These are phyloP conservation scores for Sarocladiaceae sp. DNA, from an alignment of 2,329 filamentous ascomycete species.

Conservation along the genomic window DNA sequence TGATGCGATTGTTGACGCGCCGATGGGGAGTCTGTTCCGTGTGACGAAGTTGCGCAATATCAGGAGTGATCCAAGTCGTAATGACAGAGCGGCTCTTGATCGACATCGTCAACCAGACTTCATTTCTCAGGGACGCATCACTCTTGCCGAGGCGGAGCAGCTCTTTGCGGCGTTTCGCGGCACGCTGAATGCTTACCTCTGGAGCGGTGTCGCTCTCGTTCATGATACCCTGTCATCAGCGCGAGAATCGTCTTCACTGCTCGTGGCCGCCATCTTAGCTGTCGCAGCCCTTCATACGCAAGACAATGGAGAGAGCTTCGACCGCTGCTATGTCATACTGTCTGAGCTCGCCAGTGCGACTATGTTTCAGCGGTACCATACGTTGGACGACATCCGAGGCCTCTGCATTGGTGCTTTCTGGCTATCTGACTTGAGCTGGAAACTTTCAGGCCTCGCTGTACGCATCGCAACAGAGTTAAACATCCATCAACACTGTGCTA, in stretches of 20 bases:
- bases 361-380: constrained; percentile 50
- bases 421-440: constrained; percentile 53
- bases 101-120: constrained; percentile 21
- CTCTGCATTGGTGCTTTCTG: constrained; percentile 62
- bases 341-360: constrained; percentile 51
- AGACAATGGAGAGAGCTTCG: constrained; percentile 41
- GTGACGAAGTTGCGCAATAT: constrained; percentile 28
- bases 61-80: constrained; percentile 21
- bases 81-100: background rate
- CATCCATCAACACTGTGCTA: constrained; percentile 48
- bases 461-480: constrained; percentile 55
- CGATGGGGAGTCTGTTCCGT: constrained; percentile 28
- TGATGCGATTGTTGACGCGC: constrained; percentile 25
- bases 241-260: constrained; percentile 23
- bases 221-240: constrained; percentile 23
- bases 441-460: constrained; percentile 54
- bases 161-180: constrained; percentile 23
- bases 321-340: constrained; percentile 54
- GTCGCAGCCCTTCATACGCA: constrained; percentile 26
- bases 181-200: constrained; percentile 27
- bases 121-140: constrained; percentile 23
- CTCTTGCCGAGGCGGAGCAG: constrained; percentile 21
- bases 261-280: constrained; percentile 27
- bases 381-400: constrained; percentile 54
- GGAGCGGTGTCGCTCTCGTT: constrained; percentile 26